A percentile compares a stretch with the other conserved stretches of the same genome.
phyloP scores from a whole-genome alignment of 805 yeast species.

The Candida coleopterorum region DNA sequence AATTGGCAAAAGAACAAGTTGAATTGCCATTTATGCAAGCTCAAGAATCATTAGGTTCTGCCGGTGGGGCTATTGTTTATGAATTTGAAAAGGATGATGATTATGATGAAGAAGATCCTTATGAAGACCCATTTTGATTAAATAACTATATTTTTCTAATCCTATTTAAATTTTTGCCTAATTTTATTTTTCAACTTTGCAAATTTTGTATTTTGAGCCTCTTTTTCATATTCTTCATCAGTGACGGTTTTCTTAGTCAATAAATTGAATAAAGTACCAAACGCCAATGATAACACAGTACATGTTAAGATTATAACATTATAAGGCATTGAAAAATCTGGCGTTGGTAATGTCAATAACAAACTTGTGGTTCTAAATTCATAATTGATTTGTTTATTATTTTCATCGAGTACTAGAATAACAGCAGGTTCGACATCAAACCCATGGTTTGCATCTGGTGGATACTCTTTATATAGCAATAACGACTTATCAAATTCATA shows the following conservation, averaged over 20 bases:
- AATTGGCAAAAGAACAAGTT: slow-evolving; percentile 73
- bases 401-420: slow-evolving; percentile 49
- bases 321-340: slow-evolving; percentile 98
- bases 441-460: slow-evolving; percentile 99
- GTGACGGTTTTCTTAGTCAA: slow-evolving; percentile 70
- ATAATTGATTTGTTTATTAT: slow-evolving; percentile 27
- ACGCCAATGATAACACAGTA: slow-evolving; percentile 87
- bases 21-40: slow-evolving; percentile 91
- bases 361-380: slow-evolving; percentile 80
- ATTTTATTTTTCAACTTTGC: slow-evolving; percentile 9
- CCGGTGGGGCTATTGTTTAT: slow-evolving; percentile 92
- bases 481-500: slow-evolving; percentile 86
- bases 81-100: slow-evolving; percentile 96
- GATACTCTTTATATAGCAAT: slow-evolving; percentile 82
- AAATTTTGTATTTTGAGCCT: slow-evolving; percentile 15
- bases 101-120: slow-evolving; percentile 97
- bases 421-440: slow-evolving; percentile 92
- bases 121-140: slow-evolving; percentile 82
- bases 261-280: slow-evolving; percentile 81
- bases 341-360: slow-evolving; percentile 84
- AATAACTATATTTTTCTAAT: slow-evolving; percentile 2
- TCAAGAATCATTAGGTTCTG: slow-evolving; percentile 54
- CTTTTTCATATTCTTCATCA: slow-evolving; percentile 50
- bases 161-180: slow-evolving; percentile 4
- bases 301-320: slow-evolving; percentile 92